These are phyloP conservation scores for Leccinum rimulosum DNA, from an alignment of 768 basidiomycete genomes.

Conservation along the genomic window DNA sequence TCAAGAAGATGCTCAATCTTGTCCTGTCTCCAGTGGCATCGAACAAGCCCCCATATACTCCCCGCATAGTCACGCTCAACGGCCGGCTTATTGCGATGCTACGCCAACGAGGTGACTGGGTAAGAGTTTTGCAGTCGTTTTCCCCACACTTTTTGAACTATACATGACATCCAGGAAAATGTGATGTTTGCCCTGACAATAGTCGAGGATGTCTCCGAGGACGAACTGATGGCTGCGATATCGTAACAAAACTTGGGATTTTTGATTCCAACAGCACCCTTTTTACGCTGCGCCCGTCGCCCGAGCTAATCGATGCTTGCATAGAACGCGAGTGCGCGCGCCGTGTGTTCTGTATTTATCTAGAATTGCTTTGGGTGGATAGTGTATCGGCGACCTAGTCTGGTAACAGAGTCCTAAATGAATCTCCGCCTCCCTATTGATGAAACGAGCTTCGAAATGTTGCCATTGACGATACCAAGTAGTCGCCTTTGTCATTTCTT, in stretches of 20 bases:
- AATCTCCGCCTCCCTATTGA: constrained; percentile 73
- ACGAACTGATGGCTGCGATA: constrained; percentile 56
- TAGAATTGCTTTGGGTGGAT: constrained; percentile 49
- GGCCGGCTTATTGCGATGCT: constrained; percentile 57
- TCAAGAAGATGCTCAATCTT: constrained; percentile 54
- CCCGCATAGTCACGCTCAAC: constrained; percentile 60
- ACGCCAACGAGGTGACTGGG: constrained; percentile 65
- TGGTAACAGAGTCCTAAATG: constrained; percentile 43
- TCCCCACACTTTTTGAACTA: not conserved
- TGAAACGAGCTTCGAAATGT: constrained; percentile 78
- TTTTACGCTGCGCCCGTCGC: constrained; percentile 55
- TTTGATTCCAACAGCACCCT: constrained; percentile 60
- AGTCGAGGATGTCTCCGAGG: constrained; percentile 65
- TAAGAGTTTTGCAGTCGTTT: constrained; percentile 24
- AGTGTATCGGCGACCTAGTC: constrained; percentile 33
- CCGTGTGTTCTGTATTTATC: constrained; percentile 69
- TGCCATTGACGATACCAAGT: constrained; percentile 41
- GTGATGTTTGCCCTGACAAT: constrained; percentile 50
- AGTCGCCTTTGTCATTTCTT: constrained; percentile 1
- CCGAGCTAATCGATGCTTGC: constrained; percentile 56
- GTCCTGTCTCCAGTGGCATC: constrained; percentile 43
- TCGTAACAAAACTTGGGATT: constrained; percentile 65
- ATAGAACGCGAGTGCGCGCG: constrained; percentile 79
- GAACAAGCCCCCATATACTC: constrained; percentile 45
- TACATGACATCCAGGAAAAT: constrained; percentile 24